These are phyloP conservation scores for Arthonia radiata DNA, from an alignment of 495 filamentous ascomycete genomes.

Conservation along the genomic window DNA sequence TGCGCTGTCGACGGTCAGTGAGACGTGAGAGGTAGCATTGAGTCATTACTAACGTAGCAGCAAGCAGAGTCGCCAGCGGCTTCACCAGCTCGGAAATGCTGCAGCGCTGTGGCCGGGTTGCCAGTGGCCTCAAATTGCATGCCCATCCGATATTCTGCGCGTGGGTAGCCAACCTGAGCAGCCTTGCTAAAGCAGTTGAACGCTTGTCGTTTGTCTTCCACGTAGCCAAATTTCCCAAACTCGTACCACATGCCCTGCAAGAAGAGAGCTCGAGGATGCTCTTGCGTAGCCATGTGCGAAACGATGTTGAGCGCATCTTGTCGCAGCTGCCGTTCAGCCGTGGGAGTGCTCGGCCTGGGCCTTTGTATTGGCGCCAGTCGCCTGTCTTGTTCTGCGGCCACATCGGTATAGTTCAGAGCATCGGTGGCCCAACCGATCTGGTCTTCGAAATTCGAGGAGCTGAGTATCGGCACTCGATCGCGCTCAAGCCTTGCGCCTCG, in stretches of 20 bases:
- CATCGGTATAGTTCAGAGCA: conserved; percentile 68
- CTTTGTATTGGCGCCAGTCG: conserved; percentile 37
- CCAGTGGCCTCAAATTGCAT: conserved; percentile 95
- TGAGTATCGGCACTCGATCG: conserved; percentile 59
- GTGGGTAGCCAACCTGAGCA: conserved; percentile 74
- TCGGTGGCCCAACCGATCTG: conserved; percentile 94
- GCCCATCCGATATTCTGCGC: conserved; percentile 88
- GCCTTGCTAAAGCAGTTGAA: conserved; percentile 63
- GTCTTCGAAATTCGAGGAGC: conserved; percentile 88
- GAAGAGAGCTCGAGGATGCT: conserved; percentile 83
- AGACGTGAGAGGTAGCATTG: conserved; percentile 9
- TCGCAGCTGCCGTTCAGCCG: conserved; percentile 63
- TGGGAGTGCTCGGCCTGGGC: conserved; percentile 50
- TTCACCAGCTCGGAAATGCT: conserved; percentile 65
- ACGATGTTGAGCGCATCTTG: conserved; percentile 82
- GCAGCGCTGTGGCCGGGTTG: conserved; percentile 69
- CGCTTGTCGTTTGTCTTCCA: conserved; percentile 81
- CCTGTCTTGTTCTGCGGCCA: conserved; percentile 42
- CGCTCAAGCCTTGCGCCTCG: conserved; percentile 68
- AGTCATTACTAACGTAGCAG: conserved; percentile 34
- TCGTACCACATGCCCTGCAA: conserved; percentile 93
- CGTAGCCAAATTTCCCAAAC: conserved; percentile 82
- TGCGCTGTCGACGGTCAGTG: conserved; percentile 21
- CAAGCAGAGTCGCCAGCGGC: conserved; percentile 69
- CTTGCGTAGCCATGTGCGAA: conserved; percentile 66